Evolutionary conservation across 1,139 yeast genomes (phyloP).

Genomic region (Entelexis paramagnoliae): DNA sequence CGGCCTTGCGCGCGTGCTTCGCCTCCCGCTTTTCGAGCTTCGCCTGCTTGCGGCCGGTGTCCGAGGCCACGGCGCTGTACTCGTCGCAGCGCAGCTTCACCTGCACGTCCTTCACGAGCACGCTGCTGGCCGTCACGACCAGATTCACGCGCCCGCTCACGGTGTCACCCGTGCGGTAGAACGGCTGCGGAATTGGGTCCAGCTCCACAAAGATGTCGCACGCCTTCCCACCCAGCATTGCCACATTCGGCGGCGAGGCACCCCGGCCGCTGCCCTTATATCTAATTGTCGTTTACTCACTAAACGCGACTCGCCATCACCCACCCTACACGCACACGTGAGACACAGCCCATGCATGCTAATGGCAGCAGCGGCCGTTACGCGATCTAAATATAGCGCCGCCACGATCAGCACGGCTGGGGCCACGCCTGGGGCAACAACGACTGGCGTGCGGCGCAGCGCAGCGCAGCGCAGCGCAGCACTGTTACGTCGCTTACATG

Average conservation of each 20-base stretch:
- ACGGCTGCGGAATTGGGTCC: conserved; percentile 5
- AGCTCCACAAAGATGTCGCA: not conserved
- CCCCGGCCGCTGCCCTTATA: too few species aligned
- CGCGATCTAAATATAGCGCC: too few species aligned
- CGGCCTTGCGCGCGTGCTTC: not conserved
- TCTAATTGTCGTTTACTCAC: too few species aligned
- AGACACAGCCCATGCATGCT: not conserved
- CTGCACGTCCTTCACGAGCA: conserved; percentile 7
- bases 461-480: too few species aligned
- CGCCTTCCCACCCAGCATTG: conserved; percentile 1
- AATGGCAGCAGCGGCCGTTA: too few species aligned
- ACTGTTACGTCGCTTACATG: too few species aligned
- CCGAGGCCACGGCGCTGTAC: not conserved
- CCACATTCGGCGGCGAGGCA: too few species aligned
- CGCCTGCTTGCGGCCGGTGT: not conserved
- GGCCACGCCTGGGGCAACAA: too few species aligned
- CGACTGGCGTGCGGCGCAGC: too few species aligned
- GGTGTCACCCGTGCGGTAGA: conserved; percentile 7
- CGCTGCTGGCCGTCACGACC: not conserved
- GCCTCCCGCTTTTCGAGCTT: conserved; percentile 2
- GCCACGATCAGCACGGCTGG: too few species aligned
- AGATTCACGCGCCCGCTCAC: conserved; percentile 2
- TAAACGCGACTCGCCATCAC: too few species aligned
- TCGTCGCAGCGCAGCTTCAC: conserved; percentile 14
- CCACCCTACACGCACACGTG: not conserved